Base-by-base conservation (phyloP, 345 rosid species). In the Melastoma malabathricum region DNA sequence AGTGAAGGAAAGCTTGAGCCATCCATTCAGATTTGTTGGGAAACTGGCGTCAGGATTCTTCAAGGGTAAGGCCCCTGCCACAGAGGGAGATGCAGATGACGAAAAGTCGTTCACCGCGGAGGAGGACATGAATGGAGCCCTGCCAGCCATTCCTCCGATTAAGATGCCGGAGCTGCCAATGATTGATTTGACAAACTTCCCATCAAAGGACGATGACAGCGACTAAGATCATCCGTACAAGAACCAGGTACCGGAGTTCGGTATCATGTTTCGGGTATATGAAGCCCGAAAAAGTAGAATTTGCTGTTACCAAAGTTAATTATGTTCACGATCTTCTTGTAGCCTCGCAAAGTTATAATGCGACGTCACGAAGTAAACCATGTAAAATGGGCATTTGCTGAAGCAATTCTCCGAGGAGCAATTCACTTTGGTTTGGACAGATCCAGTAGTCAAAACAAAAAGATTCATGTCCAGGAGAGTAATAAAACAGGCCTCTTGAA, bases 21-120 rank as follows among this genome's bases (percentile, higher is more conserved):
- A 83, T 57, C 96, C 98, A 0, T 59, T 90, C 29, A 80, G 62
- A 65, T 76, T 83, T 15, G 48, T 83, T 0, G 76, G 80, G 53
- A 56, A 75, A 17, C 39, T 73, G 71, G n/a, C 86, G 7, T 46
- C 47, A 1, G 82, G 79, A 47, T 64, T 81, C 49, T 53, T 77
- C 8, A 70, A 63, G 43, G 47, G 56, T 10, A 34, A 34, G 41
- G 43, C 52, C 19, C 13, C 47, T 19, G 43, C 54, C 2, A 18
- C 22, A 1, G 23, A 45, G 50, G 46, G 43, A 5, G 20, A 39
- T 15, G 16, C n/a, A 13, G 23, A 58, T 19, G 22, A 50, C n/a
- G 23, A 19, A 10, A 22, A 4, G 39, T 43, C 43, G 46, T 1
- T 3, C n/a, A 48, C 22, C 22, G 54, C 6, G 45, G 59, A 1